phyloP scores from a whole-genome alignment of 345 rosid species.

The Salix dunnii region DNA sequence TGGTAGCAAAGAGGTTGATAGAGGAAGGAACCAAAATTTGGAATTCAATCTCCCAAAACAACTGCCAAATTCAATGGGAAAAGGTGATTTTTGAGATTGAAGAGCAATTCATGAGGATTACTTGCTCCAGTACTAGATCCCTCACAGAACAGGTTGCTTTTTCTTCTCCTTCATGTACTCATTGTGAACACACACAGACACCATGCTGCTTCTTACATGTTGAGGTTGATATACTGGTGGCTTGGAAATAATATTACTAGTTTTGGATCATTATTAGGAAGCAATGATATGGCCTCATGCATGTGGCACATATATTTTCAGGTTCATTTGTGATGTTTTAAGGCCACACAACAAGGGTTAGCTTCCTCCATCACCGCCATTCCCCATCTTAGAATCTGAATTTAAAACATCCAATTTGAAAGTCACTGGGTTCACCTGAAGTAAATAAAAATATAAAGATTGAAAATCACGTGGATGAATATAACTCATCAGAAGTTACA shows the following conservation, averaged over 20 bases:
- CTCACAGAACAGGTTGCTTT: conserved; percentile 62
- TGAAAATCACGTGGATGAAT: too few species aligned
- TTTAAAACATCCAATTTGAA: neutral
- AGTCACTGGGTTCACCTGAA: too few species aligned
- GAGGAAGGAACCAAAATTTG: conserved; percentile 87
- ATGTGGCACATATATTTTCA: neutral
- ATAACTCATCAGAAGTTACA: too few species aligned
- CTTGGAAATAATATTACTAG: neutral
- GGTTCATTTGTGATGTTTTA: neutral
- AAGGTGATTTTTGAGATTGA: conserved; percentile 64
- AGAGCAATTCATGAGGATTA: conserved; percentile 77
- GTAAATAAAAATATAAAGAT: too few species aligned
- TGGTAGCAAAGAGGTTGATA: conserved; percentile 70
- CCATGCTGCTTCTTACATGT: neutral
- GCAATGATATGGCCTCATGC: neutral
- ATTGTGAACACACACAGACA: neutral
- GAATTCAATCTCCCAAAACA: conserved; percentile 65
- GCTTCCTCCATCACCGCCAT: too few species aligned
- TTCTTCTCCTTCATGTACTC: neutral
- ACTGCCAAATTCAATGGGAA: conserved; percentile 70
- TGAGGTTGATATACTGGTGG: neutral
- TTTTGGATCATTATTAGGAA: neutral
- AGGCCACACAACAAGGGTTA: too few species aligned
- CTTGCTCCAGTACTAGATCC: conserved; percentile 70
- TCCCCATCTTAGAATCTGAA: neutral